Evolutionary conservation across 176 grass and related monocot species (phyloP), one percentile per base, ranked within the genome.

Genomic region (Aegilops bicornis): DNA sequence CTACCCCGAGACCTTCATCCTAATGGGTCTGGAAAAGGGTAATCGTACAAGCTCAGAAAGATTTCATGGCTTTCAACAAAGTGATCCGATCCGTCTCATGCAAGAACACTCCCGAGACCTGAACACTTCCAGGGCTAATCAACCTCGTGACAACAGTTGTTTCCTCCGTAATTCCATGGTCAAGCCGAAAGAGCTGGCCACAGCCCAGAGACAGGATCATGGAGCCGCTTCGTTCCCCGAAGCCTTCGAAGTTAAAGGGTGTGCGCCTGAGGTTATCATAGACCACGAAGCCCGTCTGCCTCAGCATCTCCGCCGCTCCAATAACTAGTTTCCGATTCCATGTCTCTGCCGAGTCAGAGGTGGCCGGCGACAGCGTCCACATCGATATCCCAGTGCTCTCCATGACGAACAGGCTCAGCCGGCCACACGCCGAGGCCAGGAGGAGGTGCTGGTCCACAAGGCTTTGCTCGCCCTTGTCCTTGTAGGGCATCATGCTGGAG

Each of bases 211-310:
- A 10, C 40, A 87, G 5, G 3, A 77, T 1, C 62, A 62, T 73
- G 4, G 29, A 50, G 48, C 73, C 8, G 25, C 64, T 88, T 52
- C 65, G 5, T 74, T 88, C 73, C 14, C 64, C 64, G 80, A 83
- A 88, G 3, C 47, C 79, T 20, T 14, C 1, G 19, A 88, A 60
- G 8, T 1, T 1, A 4, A 56, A n/a, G 30, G 58, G 12, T 12
- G 0, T 47, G 14, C 25, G 11, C 12, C 0, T 7, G 6, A 65
- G 45, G 45, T 48, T 48, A 48, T 48, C 45, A 14, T 48, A 54
- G 5, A 54, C 16, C 16, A 54, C 16, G 0, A 54, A 54, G 5
- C 50, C 50, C 50, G 16, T 54, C 16, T 54, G 50, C 50, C 23
- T 45, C 40, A 25, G 0, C 1, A 74, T 47, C 5, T 74, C 71